These are phyloP conservation scores for Naganishia albida DNA, from an alignment of 1,284 basidiomycete species.

Conservation along the genomic window DNA sequence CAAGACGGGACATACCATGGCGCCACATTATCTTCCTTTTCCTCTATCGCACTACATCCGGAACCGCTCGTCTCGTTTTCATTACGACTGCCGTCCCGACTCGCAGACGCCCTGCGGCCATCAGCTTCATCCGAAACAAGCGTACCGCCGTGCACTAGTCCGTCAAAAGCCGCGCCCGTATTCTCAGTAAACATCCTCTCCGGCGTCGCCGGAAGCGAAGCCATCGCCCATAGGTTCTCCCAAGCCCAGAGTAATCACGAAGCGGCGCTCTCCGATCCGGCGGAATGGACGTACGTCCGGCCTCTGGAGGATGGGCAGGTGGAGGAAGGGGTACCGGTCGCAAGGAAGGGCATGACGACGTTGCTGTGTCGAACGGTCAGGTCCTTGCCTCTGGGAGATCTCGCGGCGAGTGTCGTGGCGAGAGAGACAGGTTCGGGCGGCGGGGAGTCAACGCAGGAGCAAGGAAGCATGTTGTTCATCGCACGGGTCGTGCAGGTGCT, in stretches of 20 bases:
- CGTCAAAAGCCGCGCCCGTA: background rate
- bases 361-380: constrained; percentile 24
- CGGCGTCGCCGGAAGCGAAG: constrained; percentile 4
- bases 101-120: constrained; percentile 64
- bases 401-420: background rate
- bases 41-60: constrained; percentile 85
- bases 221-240: constrained; percentile 29
- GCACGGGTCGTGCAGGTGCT: constrained; percentile 26
- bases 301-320: background rate
- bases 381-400: constrained; percentile 9
- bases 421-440: background rate
- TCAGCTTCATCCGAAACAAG: background rate
- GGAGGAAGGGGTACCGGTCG: constrained; percentile 23
- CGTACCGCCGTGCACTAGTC: background rate
- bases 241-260: constrained; percentile 30
- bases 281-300: constrained; percentile 14
- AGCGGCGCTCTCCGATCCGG: constrained; percentile 10
- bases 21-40: constrained; percentile 87
- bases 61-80: constrained; percentile 83
- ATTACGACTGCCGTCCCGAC: constrained; percentile 80
- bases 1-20: constrained; percentile 62
- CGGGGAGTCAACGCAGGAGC: background rate
- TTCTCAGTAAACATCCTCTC: constrained; percentile 31
- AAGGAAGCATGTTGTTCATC: constrained; percentile 32
- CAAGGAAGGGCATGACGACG: constrained; percentile 19